A percentile compares a stretch with the other conserved stretches of the same genome.
Evolutionary conservation across 371 early-diverging fungal species (phyloP).

Genomic region (Mortierella sp.): DNA sequence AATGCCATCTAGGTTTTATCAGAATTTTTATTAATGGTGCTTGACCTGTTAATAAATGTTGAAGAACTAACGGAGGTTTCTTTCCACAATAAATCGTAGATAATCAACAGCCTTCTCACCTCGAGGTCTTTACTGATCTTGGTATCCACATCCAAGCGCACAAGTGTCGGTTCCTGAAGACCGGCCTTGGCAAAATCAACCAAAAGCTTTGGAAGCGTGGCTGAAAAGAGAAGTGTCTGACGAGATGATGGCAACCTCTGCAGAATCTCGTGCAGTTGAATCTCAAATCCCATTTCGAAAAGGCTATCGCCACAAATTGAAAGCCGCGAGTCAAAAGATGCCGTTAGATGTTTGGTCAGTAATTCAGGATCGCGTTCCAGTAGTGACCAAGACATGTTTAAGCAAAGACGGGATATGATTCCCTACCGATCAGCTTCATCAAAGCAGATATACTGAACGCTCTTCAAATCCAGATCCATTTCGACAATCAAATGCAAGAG

Average conservation of each 20-base stretch:
- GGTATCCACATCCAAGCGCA: constrained; percentile 94
- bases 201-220: constrained; percentile 91
- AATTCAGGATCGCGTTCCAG: too few species aligned
- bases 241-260: constrained; percentile 83
- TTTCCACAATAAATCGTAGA: neutral
- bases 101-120: constrained; percentile 42
- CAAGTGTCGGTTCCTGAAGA: constrained; percentile 89
- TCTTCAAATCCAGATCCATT: constrained; percentile 87
- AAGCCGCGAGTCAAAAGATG: neutral
- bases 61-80: too few species aligned
- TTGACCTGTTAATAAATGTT: neutral
- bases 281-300: constrained; percentile 98
- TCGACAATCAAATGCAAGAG: constrained; percentile 96
- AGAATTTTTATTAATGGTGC: neutral
- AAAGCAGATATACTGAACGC: constrained; percentile 96
- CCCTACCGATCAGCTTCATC: constrained; percentile 97
- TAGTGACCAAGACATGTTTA: too few species aligned
- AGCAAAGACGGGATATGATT: neutral
- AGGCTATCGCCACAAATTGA: constrained; percentile 56
- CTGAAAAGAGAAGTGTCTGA: constrained; percentile 95
- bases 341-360: neutral
- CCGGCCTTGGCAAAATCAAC: constrained; percentile 98
- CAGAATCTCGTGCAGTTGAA: constrained; percentile 94
- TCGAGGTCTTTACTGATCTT: constrained; percentile 93
- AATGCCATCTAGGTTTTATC: constrained; percentile 76